A percentile compares a stretch with the other conserved stretches of the same genome.
Conservation (phyloP, 371 early-diverging fungal genomes). For the Mortierella sp. region DNA sequence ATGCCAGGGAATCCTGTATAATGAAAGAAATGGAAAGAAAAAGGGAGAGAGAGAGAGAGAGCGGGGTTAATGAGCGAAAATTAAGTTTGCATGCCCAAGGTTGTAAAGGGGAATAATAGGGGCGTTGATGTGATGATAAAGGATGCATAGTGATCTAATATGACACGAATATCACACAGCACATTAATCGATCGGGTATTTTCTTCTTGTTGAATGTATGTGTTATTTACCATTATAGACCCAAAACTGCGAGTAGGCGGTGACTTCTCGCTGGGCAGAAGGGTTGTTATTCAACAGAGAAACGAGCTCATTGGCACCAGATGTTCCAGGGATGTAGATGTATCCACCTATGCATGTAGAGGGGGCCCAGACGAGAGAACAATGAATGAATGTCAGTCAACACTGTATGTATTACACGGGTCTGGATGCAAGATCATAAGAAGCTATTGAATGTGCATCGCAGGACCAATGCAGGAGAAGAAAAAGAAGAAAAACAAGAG, state of each 20-base stretch:
- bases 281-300: slow-evolving; percentile 18
- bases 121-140: background rate
- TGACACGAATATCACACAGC: too few relatives aligned
- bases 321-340: slow-evolving; percentile 20
- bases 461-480: background rate
- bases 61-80: slow-evolving; percentile 15
- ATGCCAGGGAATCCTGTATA: slow-evolving; percentile 8
- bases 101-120: background rate
- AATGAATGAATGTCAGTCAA: background rate
- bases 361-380: background rate
- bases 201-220: background rate
- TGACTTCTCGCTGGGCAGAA: slow-evolving; percentile 3
- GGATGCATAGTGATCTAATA: too few relatives aligned
- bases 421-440: background rate
- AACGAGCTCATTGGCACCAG: slow-evolving; percentile 12
- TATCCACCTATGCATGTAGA: slow-evolving; percentile 7
- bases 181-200: background rate
- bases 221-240: slow-evolving; percentile 13
- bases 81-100: background rate
- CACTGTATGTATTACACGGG: background rate
- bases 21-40: background rate
- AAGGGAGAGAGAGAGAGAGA: background rate
- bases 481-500: background rate
- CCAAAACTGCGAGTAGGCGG: slow-evolving; percentile 18
- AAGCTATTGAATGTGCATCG: background rate